Base-by-base conservation (phyloP, 2,329 filamentous ascomycete genomes). In the Chaetomiaceae sp. region DNA sequence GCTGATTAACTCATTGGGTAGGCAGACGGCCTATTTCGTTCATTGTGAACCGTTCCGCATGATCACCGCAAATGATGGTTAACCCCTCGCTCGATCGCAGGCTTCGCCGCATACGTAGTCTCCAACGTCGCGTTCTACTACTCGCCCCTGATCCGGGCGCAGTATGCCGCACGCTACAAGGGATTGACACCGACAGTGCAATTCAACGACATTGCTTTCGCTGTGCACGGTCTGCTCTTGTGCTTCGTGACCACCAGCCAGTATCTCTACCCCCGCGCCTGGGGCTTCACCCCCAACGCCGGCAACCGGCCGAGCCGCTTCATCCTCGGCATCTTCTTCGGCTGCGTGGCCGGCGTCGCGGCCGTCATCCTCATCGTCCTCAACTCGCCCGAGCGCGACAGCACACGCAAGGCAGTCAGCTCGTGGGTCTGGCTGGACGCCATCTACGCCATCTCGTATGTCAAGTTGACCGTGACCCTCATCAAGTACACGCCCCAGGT, bases 401-500 rank as follows among this genome's bases (percentile, higher is more conserved):
- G 62, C 26, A 56, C 52, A 8, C 50, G 53, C 38, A 60, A 74
- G 54, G 65, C 74, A 22, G 65, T 58, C 33, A 69, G 70, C 42
- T 48, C 55, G 5, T 84, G 79, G 79, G 75, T 76, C 44, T 79
- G 74, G 66, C 74, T 84, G 34, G 81, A 84, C 58, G 72, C 79
- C 42, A 72, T 79, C 39, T 81, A 82, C 60, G 78, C 84, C 11
- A 70, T 94, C 26, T 88, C 87, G 34, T 94, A 94, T 62, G 83
- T 95, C 62, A 98, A 98, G 69, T 74, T 98, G 27, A 66, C 90
- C 45, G 79, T 95, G 55, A 95, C 91, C 0, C 70, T 96, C 20
- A 78, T 95, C 67, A 98, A 98, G 69, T 97, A 96, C 67, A 82
- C 88, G 38, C 93, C 93, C 5, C 89, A 95, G 71, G 80, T 86